Evolutionary conservation across 1,139 yeast species (phyloP).

Genomic region (Taphrina flavorubra): DNA sequence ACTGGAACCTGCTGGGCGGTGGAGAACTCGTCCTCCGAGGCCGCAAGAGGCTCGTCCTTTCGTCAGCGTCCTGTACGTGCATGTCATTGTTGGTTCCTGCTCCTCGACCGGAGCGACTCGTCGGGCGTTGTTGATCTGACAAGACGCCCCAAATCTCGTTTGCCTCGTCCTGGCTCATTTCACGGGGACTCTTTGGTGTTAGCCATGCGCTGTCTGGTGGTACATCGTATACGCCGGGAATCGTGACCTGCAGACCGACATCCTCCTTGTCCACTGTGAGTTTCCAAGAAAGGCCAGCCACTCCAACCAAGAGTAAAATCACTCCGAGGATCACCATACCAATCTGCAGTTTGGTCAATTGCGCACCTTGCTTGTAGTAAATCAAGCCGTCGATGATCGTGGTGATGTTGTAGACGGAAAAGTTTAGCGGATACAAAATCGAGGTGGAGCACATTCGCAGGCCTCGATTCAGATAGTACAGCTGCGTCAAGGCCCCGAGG

Average conservation of each 20-base stretch:
- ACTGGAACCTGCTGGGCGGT: slow-evolving; percentile 9
- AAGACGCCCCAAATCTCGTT: slow-evolving; percentile 30
- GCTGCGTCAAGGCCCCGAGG: slow-evolving; percentile 72
- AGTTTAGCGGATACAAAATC: slow-evolving; percentile 80
- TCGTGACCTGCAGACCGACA: slow-evolving; percentile 36
- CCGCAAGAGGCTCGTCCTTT: slow-evolving; percentile 17
- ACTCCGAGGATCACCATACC: slow-evolving; percentile 61
- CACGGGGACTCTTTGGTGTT: slow-evolving; percentile 30
- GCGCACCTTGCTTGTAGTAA: slow-evolving; percentile 62
- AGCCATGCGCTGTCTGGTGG: slow-evolving; percentile 34
- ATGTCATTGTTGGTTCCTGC: background rate
- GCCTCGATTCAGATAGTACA: slow-evolving; percentile 76
- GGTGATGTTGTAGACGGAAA: slow-evolving; percentile 77
- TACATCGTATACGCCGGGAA: slow-evolving; percentile 38
- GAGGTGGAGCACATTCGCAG: slow-evolving; percentile 75
- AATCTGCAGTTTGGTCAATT: slow-evolving; percentile 54
- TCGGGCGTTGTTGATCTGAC: slow-evolving; percentile 14
- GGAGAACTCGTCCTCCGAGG: slow-evolving; percentile 21
- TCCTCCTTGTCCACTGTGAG: slow-evolving; percentile 44
- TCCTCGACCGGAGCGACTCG: slow-evolving; percentile 5
- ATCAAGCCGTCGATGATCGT: slow-evolving; percentile 76
- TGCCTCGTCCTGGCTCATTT: slow-evolving; percentile 19
- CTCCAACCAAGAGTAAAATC: slow-evolving; percentile 60
- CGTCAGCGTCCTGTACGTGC: background rate
- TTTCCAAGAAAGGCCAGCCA: slow-evolving; percentile 60